These are phyloP conservation scores for Metschnikowia lunata DNA, from an alignment of 805 yeast species.

Conservation along the genomic window DNA sequence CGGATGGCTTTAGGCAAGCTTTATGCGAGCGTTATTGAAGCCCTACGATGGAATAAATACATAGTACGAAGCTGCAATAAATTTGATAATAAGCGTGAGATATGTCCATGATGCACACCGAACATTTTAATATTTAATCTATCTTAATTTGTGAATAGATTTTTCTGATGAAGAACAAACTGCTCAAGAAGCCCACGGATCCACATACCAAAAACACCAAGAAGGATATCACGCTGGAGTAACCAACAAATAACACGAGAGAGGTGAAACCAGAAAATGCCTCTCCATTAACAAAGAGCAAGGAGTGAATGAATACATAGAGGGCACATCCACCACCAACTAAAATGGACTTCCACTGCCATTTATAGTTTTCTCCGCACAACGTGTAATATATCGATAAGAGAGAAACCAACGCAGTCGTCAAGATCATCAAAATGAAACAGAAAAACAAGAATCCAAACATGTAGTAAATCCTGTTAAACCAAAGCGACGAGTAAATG, in stretches of 20 bases:
- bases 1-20: slow-evolving; percentile 29
- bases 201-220: slow-evolving; percentile 82
- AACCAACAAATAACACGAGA: slow-evolving; percentile 75
- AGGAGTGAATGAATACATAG: slow-evolving; percentile 80
- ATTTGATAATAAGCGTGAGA: no score
- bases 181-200: slow-evolving; percentile 75
- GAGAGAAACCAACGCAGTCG: slow-evolving; percentile 76
- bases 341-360: slow-evolving; percentile 94
- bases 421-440: slow-evolving; percentile 72
- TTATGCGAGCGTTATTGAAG: no score
- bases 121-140: slow-evolving; percentile 37
- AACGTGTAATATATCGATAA: slow-evolving; percentile 78
- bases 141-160: slow-evolving; percentile 85
- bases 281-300: slow-evolving; percentile 59
- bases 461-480: slow-evolving; percentile 91
- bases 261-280: slow-evolving; percentile 69
- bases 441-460: slow-evolving; percentile 94
- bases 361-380: slow-evolving; percentile 87
- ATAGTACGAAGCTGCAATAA: no score
- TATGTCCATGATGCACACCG: no score
- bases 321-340: slow-evolving; percentile 86
- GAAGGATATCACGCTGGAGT: slow-evolving; percentile 66
- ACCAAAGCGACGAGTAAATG: slow-evolving; percentile 89
- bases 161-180: slow-evolving; percentile 66
- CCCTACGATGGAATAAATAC: no score